Base-by-base conservation (phyloP, 108 stramenopile genomes). In the Conticribra guillardii region DNA sequence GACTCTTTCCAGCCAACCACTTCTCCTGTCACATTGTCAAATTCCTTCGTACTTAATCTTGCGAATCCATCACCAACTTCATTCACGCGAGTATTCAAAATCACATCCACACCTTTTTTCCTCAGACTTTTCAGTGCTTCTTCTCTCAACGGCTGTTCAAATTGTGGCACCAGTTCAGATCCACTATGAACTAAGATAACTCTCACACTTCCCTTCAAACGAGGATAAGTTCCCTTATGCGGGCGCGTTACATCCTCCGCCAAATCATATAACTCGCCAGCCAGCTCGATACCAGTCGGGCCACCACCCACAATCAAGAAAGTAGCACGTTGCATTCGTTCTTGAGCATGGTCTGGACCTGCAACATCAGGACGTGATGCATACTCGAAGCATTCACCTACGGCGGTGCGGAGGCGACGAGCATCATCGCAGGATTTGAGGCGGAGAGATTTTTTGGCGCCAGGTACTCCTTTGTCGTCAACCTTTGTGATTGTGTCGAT, bases 271-370 rank as follows among this genome's bases (percentile, higher is more conserved):
- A 90, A 54, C 59, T 90, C 89, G n/a, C 86, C 89, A 11, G 82
- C 73, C 23, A 85, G 60, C 59, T 90, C 89, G 11, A 87, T 80
- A 8, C 89, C 89, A 15, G 87, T 90, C n/a, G 87, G 83, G 2
- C 89, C 89, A 45, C 87, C 90, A 37, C 90, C 90, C 24, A 85
- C 83, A 60, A 88, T 82, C 54, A 71, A 53, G 45, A 86, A 83
- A 14, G 82, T 83, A 18, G 69, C 67, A 3, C 81, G 75, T 52
- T 71, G 61, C 19, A 27, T 44, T 18, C 85, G 45, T 64, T 88
- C 87, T 41, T 73, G 28, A 0, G 30, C 46, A 23, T 49, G 62
- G 9, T 74, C 62, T 29, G 48, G 27, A 16, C 50, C 37, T 7
- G 77, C 44, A 7, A 73, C 71, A 61, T 79, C 85, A 4, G 87